A percentile compares a stretch with the other conserved stretches of the same genome.
These are phyloP conservation scores for Citrus sinensis DNA, from an alignment of 345 rosid species.

Conservation along the genomic window DNA sequence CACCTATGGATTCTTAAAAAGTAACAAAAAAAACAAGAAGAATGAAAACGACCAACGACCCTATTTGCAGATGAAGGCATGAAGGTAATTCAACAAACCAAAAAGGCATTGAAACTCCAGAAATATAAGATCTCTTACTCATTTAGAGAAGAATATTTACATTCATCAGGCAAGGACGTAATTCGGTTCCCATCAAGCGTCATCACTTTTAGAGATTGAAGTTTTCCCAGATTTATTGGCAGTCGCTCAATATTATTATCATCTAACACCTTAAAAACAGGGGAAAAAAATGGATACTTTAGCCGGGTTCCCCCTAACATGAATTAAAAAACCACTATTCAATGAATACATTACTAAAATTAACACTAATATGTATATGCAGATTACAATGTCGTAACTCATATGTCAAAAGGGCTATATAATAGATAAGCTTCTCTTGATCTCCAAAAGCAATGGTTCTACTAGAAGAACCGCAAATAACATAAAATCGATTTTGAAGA, in stretches of 20 bases:
- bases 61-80: conserved; percentile 8
- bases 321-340: neutral
- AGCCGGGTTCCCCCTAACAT: neutral
- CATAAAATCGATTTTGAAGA: neutral
- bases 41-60: neutral
- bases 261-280: conserved; percentile 56
- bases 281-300: neutral
- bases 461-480: neutral
- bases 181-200: conserved; percentile 79
- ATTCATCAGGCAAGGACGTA: conserved; percentile 87
- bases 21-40: neutral
- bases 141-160: conserved; percentile 51
- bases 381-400: neutral
- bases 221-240: conserved; percentile 81
- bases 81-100: conserved; percentile 18
- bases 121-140: conserved; percentile 20
- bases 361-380: neutral
- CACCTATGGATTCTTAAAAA: neutral
- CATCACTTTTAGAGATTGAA: conserved; percentile 81
- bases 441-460: neutral
- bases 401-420: neutral
- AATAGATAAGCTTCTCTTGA: neutral
- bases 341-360: neutral
- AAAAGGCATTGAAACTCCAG: neutral
- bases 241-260: conserved; percentile 66